Conservation (phyloP, 495 filamentous ascomycete species). For the Trypethelium eluteriae region DNA sequence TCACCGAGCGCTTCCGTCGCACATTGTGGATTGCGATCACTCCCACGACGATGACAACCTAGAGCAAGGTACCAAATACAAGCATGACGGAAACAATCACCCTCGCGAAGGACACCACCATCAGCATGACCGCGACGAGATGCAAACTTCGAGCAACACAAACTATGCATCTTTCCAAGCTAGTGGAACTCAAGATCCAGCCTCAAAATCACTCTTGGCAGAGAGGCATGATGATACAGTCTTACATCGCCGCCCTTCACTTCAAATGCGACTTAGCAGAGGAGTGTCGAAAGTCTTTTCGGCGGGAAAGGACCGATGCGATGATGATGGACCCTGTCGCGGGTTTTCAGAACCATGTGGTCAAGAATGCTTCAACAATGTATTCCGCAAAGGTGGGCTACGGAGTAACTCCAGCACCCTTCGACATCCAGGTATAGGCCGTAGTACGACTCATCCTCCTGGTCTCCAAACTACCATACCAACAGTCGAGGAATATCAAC, state of each 20-base stretch:
- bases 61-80: conserved; percentile 2
- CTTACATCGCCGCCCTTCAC: conserved; percentile 36
- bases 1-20: conserved; percentile 81
- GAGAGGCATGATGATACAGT: background rate
- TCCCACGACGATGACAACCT: conserved; percentile 53
- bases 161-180: background rate
- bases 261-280: conserved; percentile 38
- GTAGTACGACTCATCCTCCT: background rate
- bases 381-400: conserved; percentile 20
- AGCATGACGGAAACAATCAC: conserved; percentile 5
- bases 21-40: conserved; percentile 88
- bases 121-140: conserved; percentile 4
- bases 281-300: conserved; percentile 58
- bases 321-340: conserved; percentile 67
- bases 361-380: conserved; percentile 64
- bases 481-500: background rate
- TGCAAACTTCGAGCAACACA: background rate
- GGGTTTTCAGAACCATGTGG: conserved; percentile 82
- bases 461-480: background rate
- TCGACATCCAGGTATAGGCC: background rate
- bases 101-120: background rate
- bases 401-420: conserved; percentile 5
- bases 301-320: conserved; percentile 61
- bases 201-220: conserved; percentile 5
- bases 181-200: background rate